Evolutionary conservation across 768 basidiomycete genomes (phyloP).

Genomic region (Crassisporium funariophilum): DNA sequence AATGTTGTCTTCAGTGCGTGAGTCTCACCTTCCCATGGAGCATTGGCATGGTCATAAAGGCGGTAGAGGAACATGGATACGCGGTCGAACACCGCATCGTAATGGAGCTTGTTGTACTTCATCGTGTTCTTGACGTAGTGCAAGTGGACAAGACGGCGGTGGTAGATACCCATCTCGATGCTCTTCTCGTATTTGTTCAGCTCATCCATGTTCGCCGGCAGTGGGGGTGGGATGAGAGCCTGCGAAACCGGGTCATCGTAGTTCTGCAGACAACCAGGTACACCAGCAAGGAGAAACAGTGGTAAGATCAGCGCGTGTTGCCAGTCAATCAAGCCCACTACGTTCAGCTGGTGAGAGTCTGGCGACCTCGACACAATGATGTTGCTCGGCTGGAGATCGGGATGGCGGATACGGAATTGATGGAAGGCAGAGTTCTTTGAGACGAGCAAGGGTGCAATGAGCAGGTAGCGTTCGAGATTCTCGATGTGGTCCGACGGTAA

Average conservation of each 20-base stretch:
- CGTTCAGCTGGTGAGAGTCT: conserved; percentile 36
- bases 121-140: conserved; percentile 50
- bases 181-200: conserved; percentile 40
- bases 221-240: conserved; percentile 40
- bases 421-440: conserved; percentile 39
- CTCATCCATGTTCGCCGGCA: conserved; percentile 45
- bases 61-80: conserved; percentile 36
- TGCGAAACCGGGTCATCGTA: conserved; percentile 45
- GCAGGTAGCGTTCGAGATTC: conserved; percentile 50
- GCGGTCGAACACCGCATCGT: conserved; percentile 41
- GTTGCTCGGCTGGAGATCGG: conserved; percentile 52
- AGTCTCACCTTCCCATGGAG: conserved; percentile 55
- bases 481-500: conserved; percentile 45
- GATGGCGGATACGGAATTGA: conserved; percentile 53
- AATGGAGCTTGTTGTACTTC: conserved; percentile 48
- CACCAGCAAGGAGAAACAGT: conserved; percentile 48
- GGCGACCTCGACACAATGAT: conserved; percentile 49
- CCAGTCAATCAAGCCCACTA: conserved; percentile 54
- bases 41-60: conserved; percentile 46
- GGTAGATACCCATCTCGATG: conserved; percentile 39
- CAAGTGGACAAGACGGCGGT: conserved; percentile 49
- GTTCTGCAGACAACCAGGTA: conserved; percentile 50
- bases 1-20: conserved; percentile 47
- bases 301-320: conserved; percentile 59
- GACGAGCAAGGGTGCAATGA: conserved; percentile 47